Percentiles rank a stretch among this genome's conserved stretches.
Evolutionary conservation across 805 yeast genomes (phyloP).

Genomic region (Clavispora vitiphila): DNA sequence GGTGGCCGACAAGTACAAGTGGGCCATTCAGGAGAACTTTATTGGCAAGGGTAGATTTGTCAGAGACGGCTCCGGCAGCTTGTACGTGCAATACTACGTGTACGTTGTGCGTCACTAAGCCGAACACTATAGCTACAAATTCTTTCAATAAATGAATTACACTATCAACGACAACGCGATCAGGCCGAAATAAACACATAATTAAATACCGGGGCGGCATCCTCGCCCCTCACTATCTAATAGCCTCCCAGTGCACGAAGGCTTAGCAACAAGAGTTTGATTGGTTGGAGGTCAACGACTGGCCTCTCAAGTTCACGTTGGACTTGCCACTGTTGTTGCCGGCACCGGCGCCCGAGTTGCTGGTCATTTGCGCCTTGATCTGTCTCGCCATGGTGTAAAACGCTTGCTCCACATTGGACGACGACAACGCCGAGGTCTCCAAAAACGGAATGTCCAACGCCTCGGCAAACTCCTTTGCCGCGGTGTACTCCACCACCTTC

Average conservation of each 20-base stretch:
- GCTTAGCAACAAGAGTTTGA: conserved; percentile 34
- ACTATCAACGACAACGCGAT: conserved; percentile 1
- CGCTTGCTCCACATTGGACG: conserved; percentile 97
- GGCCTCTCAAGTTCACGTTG: conserved; percentile 70
- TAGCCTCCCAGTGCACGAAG: neutral
- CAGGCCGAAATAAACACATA: neutral
- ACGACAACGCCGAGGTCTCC: conserved; percentile 92
- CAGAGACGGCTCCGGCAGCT: conserved; percentile 39
- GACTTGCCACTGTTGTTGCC: conserved; percentile 45
- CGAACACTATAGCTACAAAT: neutral
- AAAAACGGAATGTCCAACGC: conserved; percentile 89
- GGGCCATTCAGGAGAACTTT: conserved; percentile 48
- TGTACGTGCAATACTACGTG: conserved; percentile 53
- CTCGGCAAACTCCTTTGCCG: conserved; percentile 97
- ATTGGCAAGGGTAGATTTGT: conserved; percentile 58
- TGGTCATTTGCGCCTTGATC: conserved; percentile 92
- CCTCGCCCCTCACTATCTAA: neutral
- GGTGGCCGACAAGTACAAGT: conserved; percentile 40
- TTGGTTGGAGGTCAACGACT: conserved; percentile 42
- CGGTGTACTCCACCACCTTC: conserved; percentile 92
- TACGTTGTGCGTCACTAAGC: conserved; percentile 26
- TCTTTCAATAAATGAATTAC: neutral
- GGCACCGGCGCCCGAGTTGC: conserved; percentile 40
- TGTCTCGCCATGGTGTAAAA: conserved; percentile 98
- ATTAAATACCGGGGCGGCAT: neutral